Base-by-base conservation (phyloP, 2,329 filamentous ascomycete genomes). In the Clonostachys sp. region DNA sequence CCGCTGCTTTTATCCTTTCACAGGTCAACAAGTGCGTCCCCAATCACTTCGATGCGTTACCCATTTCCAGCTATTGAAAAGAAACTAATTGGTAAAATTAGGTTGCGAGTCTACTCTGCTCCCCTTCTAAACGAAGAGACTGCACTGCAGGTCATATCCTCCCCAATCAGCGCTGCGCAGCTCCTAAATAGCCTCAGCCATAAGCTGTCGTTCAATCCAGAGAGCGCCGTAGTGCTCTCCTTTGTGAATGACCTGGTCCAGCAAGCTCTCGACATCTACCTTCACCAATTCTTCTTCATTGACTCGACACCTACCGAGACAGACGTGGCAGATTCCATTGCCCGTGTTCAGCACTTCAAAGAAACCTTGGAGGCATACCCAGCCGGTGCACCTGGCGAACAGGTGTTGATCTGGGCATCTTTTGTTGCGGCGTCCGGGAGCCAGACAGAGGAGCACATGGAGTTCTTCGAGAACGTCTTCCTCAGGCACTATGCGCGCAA, bases 1-100 rank as follows among this genome's bases (percentile, higher is more conserved):
- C 57, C 17, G 49, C 53, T 0, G 50, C 48, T 0, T 61, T 61
- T 1, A 53, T 59, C 0, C 53, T 57, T 45, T 46, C 54, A 0
- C 57, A 61, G 14, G 46, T 60, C 9, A 48, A 56, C 44, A 61
- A 61, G 59, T 61, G 38, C 46, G 58, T 50, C 14, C 33, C 6
- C 38, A 14, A 35, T 10, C 3, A 38, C 24, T 30, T 10, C 24
- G 4, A 30, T 30, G 24, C 8, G 8, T 30, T 30, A 30, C 9
- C 4, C 24, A 17, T 20, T 35, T 3, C 40, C 9, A 12, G 17
- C 24, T 5, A 30, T 30, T 10, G 9, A 30, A 9, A 33, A 12
- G 20, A 34, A 6, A 10, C 2, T n/a, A 24, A 6, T 87, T 83
- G 81, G 56, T 78, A 86, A 30, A 10, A 30, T 9, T 1, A 60